Percentiles rank a stretch among this genome's conserved stretches.
Conservation (phyloP, 768 basidiomycete species). For the Chiua virens region DNA sequence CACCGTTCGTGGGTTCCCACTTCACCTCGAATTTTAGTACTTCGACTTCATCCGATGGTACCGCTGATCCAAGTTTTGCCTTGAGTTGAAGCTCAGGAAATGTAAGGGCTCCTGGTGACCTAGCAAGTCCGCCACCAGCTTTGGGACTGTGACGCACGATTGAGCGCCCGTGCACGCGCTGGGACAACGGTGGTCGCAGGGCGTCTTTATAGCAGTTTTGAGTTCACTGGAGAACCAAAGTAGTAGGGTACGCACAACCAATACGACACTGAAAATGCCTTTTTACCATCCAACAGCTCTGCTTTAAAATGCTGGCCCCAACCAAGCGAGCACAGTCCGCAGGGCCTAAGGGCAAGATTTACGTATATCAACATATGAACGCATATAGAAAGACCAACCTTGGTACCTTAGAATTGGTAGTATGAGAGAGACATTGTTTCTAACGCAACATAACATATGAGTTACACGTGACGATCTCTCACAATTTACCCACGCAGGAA, state of each 20-base stretch:
- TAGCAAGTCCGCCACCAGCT: slow-evolving; percentile 44
- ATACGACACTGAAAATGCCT: slow-evolving; percentile 72
- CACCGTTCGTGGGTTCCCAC: slow-evolving; percentile 75
- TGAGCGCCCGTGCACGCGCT: slow-evolving; percentile 29
- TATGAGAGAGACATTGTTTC: slow-evolving; percentile 92
- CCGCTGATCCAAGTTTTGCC: slow-evolving; percentile 53
- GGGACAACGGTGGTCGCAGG: slow-evolving; percentile 32
- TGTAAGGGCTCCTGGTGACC: slow-evolving; percentile 53
- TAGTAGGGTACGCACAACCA: slow-evolving; percentile 66
- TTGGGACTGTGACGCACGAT: slow-evolving; percentile 37
- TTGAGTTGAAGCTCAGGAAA: slow-evolving; percentile 63
- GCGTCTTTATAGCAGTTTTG: slow-evolving; percentile 33
- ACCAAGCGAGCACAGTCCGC: slow-evolving; percentile 79
- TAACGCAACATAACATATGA: slow-evolving; percentile 31
- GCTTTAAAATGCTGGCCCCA: slow-evolving; percentile 79
- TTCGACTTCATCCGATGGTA: slow-evolving; percentile 77
- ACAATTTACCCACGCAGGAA: slow-evolving; percentile 70
- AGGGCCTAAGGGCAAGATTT: slow-evolving; percentile 46
- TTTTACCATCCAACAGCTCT: slow-evolving; percentile 66
- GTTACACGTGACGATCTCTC: background rate
- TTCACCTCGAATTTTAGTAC: slow-evolving; percentile 62
- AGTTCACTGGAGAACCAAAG: background rate
- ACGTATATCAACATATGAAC: background rate
- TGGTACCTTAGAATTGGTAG: slow-evolving; percentile 90
- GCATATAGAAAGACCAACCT: slow-evolving; percentile 27